A percentile compares a stretch with the other conserved stretches of the same genome.
Evolutionary conservation across 2,329 filamentous ascomycete species (phyloP).

Genomic region (Ophiosphaerella narmari): DNA sequence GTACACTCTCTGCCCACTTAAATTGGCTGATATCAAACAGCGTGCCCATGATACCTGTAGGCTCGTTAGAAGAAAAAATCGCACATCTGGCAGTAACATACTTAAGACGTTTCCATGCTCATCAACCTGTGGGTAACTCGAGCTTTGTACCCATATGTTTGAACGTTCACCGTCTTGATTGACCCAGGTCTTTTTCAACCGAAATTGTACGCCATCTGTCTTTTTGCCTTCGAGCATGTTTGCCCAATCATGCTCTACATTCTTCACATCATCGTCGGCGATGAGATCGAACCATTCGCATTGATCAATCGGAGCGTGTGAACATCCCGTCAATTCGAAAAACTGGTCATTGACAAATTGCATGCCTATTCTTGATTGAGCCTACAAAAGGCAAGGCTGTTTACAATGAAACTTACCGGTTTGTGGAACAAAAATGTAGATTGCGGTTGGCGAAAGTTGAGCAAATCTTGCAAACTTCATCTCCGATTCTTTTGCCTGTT

Average conservation of each 20-base stretch:
- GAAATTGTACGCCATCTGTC: slow-evolving; percentile 24
- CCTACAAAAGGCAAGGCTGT: not conserved
- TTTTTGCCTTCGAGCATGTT: slow-evolving; percentile 20
- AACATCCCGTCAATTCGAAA: slow-evolving; percentile 30
- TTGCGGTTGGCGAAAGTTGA: slow-evolving; percentile 29
- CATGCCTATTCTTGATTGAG: slow-evolving; percentile 16
- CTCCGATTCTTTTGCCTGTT: slow-evolving; percentile 30
- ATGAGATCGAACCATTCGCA: slow-evolving; percentile 25
- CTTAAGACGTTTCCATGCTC: slow-evolving; percentile 29
- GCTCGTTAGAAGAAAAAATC: not conserved
- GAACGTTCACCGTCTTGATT: slow-evolving; percentile 29
- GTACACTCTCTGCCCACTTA: slow-evolving; percentile 45
- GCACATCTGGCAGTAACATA: not conserved
- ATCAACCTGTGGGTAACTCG: slow-evolving; percentile 30
- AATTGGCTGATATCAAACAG: slow-evolving; percentile 45
- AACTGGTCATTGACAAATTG: slow-evolving; percentile 38
- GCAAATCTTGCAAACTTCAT: slow-evolving; percentile 33
- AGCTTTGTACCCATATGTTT: slow-evolving; percentile 34
- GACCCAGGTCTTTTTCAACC: slow-evolving; percentile 34
- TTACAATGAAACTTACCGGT: slow-evolving; percentile 13
- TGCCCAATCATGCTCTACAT: slow-evolving; percentile 21
- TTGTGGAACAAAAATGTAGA: slow-evolving; percentile 30
- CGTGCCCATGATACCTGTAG: slow-evolving; percentile 37
- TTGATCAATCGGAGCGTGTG: slow-evolving; percentile 14
- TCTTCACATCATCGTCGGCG: slow-evolving; percentile 24